Evolutionary conservation across 495 filamentous ascomycete genomes (phyloP).

Genomic region (Talaromyces wortmannii): DNA sequence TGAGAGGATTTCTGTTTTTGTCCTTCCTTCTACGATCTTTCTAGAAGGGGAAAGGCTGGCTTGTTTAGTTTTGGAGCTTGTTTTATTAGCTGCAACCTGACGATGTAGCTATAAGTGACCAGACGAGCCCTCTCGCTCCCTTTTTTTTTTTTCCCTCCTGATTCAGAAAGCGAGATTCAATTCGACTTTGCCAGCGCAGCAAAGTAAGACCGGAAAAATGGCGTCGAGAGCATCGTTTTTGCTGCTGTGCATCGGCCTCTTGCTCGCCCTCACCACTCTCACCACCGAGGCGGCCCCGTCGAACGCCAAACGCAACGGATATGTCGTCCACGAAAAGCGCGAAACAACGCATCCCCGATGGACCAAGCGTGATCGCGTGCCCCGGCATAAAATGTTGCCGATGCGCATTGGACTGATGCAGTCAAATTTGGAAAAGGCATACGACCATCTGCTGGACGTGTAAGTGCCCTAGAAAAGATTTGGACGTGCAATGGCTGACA

Average conservation of each 20-base stretch:
- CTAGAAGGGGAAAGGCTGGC: background rate
- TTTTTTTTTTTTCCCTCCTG: background rate
- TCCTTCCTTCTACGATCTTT: background rate
- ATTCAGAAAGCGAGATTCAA: background rate
- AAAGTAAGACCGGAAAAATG: background rate
- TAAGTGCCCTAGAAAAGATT: background rate
- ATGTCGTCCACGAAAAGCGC: slow-evolving; percentile 26
- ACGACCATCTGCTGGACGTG: slow-evolving; percentile 36
- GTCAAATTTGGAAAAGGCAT: slow-evolving; percentile 33
- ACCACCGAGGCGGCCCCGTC: background rate
- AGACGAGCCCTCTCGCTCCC: background rate
- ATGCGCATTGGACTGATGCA: slow-evolving; percentile 38
- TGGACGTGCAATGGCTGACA: background rate
- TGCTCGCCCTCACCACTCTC: background rate
- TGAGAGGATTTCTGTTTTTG: background rate
- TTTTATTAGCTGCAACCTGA: background rate
- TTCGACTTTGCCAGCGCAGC: background rate
- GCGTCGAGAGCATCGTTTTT: background rate
- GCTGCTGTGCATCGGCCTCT: background rate
- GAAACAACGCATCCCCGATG: slow-evolving; percentile 13
- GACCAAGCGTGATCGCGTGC: slow-evolving; percentile 11
- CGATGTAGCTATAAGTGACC: too few species aligned
- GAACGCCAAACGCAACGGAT: background rate
- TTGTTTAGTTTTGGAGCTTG: background rate
- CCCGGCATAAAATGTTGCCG: slow-evolving; percentile 19